Evolutionary conservation across 106 monocot species (phyloP).

Genomic region (Platanthera zijinensis): DNA sequence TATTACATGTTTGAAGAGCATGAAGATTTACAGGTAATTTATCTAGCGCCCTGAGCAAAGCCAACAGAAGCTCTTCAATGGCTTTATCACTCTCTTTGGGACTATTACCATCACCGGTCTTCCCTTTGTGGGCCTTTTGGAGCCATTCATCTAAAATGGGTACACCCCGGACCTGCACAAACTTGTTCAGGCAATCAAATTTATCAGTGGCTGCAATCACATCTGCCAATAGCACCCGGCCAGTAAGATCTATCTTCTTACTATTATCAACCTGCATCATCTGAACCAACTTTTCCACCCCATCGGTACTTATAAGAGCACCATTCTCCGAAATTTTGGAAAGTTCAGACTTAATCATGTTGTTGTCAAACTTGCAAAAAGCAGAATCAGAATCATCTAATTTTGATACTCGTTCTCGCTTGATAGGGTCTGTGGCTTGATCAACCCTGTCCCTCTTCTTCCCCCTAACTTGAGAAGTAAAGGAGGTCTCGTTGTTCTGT

Average conservation of each 20-base stretch:
- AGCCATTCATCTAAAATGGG: constrained; percentile 85
- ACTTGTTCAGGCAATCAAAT: constrained; percentile 54
- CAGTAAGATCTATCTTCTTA: constrained; percentile 46
- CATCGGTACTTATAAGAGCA: constrained; percentile 32
- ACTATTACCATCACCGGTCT: constrained; percentile 51
- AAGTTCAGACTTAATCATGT: constrained; percentile 42
- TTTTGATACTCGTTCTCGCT: constrained; percentile 41
- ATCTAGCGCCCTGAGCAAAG: constrained; percentile 78
- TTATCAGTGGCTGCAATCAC: constrained; percentile 54
- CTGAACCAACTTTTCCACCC: constrained; percentile 55
- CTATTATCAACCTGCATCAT: constrained; percentile 50
- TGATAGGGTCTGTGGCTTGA: constrained; percentile 28
- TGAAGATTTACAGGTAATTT: constrained; percentile 86
- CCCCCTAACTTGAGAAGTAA: constrained; percentile 24
- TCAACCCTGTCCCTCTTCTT: constrained; percentile 48
- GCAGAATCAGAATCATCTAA: constrained; percentile 37
- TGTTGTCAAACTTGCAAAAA: constrained; percentile 21
- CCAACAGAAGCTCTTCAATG: constrained; percentile 62
- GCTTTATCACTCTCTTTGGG: constrained; percentile 72
- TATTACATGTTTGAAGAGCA: constrained; percentile 65
- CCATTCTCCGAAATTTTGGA: constrained; percentile 65
- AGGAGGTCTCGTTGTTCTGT: constrained; percentile 33
- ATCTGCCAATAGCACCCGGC: constrained; percentile 56
- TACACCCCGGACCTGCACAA: constrained; percentile 69
- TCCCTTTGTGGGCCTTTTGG: constrained; percentile 82